phyloP scores from a whole-genome alignment of 257 asterid species.

The Catharanthus roseus region DNA sequence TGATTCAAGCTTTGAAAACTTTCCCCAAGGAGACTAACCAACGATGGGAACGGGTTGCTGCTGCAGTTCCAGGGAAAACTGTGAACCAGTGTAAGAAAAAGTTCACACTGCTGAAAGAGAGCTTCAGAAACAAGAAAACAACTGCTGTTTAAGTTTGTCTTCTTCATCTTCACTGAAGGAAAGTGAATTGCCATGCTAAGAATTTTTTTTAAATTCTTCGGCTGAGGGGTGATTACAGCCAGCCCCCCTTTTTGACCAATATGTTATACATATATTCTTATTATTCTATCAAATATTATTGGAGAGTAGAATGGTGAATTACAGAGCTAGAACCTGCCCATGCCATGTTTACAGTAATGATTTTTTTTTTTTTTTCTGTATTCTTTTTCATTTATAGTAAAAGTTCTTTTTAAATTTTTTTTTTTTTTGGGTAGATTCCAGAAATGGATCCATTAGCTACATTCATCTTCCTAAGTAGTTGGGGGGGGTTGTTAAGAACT shows the following conservation, averaged over 20 bases:
- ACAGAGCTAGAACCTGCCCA: too few relatives aligned
- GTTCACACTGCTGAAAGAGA: slow-evolving; percentile 63
- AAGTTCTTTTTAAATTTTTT: too few relatives aligned
- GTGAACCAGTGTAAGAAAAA: slow-evolving; percentile 70
- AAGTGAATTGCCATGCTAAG: too few relatives aligned
- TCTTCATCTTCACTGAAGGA: background rate
- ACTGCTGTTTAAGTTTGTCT: slow-evolving; percentile 25
- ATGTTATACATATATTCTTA: background rate
- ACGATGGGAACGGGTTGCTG: slow-evolving; percentile 84
- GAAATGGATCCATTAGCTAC: too few relatives aligned
- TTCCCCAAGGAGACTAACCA: slow-evolving; percentile 77
- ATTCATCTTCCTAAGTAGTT: too few relatives aligned
- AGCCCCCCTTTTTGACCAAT: background rate
- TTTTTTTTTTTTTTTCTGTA: too few relatives aligned
- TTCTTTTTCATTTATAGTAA: too few relatives aligned
- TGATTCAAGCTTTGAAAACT: slow-evolving; percentile 84
- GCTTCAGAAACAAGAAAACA: slow-evolving; percentile 77
- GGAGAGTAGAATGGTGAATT: background rate
- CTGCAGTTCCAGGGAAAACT: slow-evolving; percentile 80
- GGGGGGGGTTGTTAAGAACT: too few relatives aligned
- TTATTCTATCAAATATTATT: slow-evolving; percentile 7
- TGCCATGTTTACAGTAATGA: background rate
- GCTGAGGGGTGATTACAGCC: too few relatives aligned
- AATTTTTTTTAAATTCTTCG: too few relatives aligned
- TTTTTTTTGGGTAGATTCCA: too few relatives aligned